Percentiles rank a stretch among this genome's conserved stretches.
Conservation (phyloP, 2,329 filamentous ascomycete genomes). For the Dissoconium aciculare region DNA sequence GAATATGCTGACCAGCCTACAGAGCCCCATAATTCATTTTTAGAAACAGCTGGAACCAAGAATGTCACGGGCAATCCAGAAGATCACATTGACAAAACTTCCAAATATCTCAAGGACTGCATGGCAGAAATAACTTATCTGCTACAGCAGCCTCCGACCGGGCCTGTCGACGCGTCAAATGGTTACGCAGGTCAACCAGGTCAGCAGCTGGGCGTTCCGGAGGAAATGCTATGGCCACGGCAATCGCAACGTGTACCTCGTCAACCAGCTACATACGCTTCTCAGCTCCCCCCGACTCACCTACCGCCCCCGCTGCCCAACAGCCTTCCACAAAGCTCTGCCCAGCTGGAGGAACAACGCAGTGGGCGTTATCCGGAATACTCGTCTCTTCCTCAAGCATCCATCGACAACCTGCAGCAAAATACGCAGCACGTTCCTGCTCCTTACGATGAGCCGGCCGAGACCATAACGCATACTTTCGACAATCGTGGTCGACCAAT, state of each 20-base stretch:
- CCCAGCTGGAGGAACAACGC: constrained; percentile 11
- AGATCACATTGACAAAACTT: constrained; percentile 46
- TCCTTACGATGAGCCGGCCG: constrained; percentile 40
- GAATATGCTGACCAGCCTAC: constrained; percentile 16
- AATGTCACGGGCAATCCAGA: constrained; percentile 26
- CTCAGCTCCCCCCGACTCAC: constrained; percentile 42
- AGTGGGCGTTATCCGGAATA: constrained; percentile 25
- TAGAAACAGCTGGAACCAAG: constrained; percentile 30
- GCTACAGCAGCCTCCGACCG: constrained; percentile 48
- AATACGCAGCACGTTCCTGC: constrained; percentile 12
- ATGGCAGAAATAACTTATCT: constrained; percentile 55
- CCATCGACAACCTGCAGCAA: constrained; percentile 17
- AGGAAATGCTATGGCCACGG: constrained; percentile 45
- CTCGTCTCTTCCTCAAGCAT: constrained; percentile 23
- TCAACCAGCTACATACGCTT: constrained; percentile 21
- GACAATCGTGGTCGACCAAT: constrained; percentile 43
- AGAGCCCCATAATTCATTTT: constrained; percentile 36
- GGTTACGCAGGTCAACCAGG: constrained; percentile 25
- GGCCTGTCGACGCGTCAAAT: constrained; percentile 31
- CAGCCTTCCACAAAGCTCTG: constrained; percentile 14
- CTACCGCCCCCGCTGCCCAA: constrained; percentile 34
- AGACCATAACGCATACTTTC: constrained; percentile 43
- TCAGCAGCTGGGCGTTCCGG: constrained; percentile 40
- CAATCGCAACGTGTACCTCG: constrained; percentile 36
- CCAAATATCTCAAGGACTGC: constrained; percentile 48